These are phyloP conservation scores for Neurospora sp. DNA, from an alignment of 2,329 filamentous ascomycete genomes.

Conservation along the genomic window DNA sequence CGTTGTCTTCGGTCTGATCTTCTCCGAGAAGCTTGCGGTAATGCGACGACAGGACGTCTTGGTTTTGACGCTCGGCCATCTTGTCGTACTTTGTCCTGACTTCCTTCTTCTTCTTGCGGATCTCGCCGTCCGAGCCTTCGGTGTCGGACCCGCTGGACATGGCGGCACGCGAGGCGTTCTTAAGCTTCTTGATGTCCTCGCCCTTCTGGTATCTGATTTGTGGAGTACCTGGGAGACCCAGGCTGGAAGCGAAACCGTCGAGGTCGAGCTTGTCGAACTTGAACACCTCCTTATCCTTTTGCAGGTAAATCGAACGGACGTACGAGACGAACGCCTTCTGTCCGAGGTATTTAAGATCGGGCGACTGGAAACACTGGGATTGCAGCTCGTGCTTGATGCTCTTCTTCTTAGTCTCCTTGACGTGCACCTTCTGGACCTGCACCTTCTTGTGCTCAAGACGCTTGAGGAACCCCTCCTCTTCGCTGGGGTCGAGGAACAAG, in stretches of 20 bases:
- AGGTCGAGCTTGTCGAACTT: slow-evolving; percentile 72
- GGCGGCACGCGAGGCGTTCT: slow-evolving; percentile 69
- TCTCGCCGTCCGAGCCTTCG: slow-evolving; percentile 32
- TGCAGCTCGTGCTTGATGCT: slow-evolving; percentile 78
- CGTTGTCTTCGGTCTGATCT: slow-evolving; percentile 21
- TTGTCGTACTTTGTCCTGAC: slow-evolving; percentile 93
- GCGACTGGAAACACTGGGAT: slow-evolving; percentile 91
- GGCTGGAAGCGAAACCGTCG: slow-evolving; percentile 73
- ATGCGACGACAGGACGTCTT: slow-evolving; percentile 89
- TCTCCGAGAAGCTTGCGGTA: slow-evolving; percentile 72
- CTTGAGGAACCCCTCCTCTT: slow-evolving; percentile 85
- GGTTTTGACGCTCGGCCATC: slow-evolving; percentile 96
- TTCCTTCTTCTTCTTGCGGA: slow-evolving; percentile 54
- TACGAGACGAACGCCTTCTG: slow-evolving; percentile 96
- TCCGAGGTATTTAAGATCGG: slow-evolving; percentile 85
- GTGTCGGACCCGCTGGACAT: slow-evolving; percentile 52
- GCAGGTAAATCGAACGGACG: slow-evolving; percentile 71
- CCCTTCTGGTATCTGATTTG: slow-evolving; percentile 90
- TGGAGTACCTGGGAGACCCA: slow-evolving; percentile 84
- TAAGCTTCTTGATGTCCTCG: slow-evolving; percentile 74
- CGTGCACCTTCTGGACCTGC: slow-evolving; percentile 74
- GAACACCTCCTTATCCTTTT: slow-evolving; percentile 89
- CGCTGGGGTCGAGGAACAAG: slow-evolving; percentile 82
- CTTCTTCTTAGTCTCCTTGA: slow-evolving; percentile 81
- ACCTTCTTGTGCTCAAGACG: slow-evolving; percentile 83